Conservation (phyloP, 805 yeast species). For the Metschnikowia matae region DNA sequence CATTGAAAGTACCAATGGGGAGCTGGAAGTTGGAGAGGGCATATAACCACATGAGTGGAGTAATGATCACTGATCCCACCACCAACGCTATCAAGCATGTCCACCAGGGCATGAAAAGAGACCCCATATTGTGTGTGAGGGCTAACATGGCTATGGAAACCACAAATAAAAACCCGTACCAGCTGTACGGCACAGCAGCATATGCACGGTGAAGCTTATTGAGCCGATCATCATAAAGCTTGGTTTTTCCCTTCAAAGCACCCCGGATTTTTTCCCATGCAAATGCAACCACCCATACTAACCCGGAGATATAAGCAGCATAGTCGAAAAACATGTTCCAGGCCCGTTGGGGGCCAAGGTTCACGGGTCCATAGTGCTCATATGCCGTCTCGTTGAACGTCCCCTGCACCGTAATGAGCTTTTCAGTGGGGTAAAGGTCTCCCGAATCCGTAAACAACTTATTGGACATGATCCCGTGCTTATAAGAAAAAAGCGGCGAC, state of each 20-base stretch:
- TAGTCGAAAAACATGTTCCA: conserved; percentile 52
- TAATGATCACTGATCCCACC: conserved; percentile 44
- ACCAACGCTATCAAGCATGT: conserved; percentile 41
- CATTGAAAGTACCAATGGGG: conserved; percentile 51
- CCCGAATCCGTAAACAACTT: conserved; percentile 37
- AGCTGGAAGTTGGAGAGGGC: conserved; percentile 50
- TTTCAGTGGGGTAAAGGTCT: conserved; percentile 36
- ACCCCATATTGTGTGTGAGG: conserved; percentile 13
- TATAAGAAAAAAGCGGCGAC: conserved; percentile 28
- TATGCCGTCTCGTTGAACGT: conserved; percentile 45
- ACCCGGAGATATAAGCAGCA: conserved; percentile 48
- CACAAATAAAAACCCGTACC: conserved; percentile 38
- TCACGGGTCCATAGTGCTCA: conserved; percentile 41
- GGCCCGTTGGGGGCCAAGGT: conserved; percentile 45
- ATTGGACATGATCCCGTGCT: conserved; percentile 47
- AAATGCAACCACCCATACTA: conserved; percentile 42
- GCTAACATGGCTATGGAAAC: conserved; percentile 21
- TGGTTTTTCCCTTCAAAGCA: conserved; percentile 7
- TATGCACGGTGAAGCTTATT: conserved; percentile 38
- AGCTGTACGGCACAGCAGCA: conserved; percentile 39
- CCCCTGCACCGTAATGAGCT: conserved; percentile 38
- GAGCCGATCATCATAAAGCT: conserved; percentile 38
- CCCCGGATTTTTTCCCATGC: conserved; percentile 22
- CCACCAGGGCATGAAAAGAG: conserved; percentile 42
- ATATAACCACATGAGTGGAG: conserved; percentile 47